Percentiles rank a stretch among this genome's conserved stretches.
Evolutionary conservation across 1,139 yeast genomes (phyloP).

Genomic region (Suhomyces yuchorum): DNA sequence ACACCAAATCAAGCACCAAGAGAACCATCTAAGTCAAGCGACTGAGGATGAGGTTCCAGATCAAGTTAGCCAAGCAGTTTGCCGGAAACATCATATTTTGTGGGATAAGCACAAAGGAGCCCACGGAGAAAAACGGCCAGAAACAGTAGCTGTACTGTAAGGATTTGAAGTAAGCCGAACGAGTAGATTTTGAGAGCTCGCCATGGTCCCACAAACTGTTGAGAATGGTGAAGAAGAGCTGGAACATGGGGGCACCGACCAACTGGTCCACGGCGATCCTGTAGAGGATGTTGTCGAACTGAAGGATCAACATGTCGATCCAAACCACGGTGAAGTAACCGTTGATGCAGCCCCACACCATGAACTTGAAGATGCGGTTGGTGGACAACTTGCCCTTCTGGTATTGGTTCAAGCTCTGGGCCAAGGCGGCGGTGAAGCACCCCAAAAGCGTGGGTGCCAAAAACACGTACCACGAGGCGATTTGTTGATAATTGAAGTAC

Average conservation of each 20-base stretch:
- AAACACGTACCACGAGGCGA: conserved; percentile 24
- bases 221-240: conserved; percentile 50
- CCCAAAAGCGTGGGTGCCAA: conserved; percentile 49
- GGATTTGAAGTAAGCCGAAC: conserved; percentile 45
- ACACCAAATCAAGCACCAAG: background rate
- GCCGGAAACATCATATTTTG: conserved; percentile 54
- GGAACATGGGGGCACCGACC: conserved; percentile 58
- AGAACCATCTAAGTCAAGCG: conserved; percentile 7
- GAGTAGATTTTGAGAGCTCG: conserved; percentile 30
- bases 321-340: conserved; percentile 59
- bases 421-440: conserved; percentile 53
- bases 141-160: conserved; percentile 55
- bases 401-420: conserved; percentile 59
- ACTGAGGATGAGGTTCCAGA: conserved; percentile 60
- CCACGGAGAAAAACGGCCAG: conserved; percentile 61
- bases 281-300: conserved; percentile 34
- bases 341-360: conserved; percentile 63
- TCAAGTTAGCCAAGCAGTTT: conserved; percentile 56
- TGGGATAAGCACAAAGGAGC: conserved; percentile 53
- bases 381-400: conserved; percentile 42
- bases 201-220: conserved; percentile 61
- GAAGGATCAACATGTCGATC: conserved; percentile 51
- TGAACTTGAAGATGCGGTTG: conserved; percentile 49
- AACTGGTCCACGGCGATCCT: conserved; percentile 55
- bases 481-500: conserved; percentile 31